Percentiles rank a stretch among this genome's conserved stretches.
These are phyloP conservation scores for Austroboletus novae-zelandiae DNA, from an alignment of 1,284 basidiomycete species.

Conservation along the genomic window DNA sequence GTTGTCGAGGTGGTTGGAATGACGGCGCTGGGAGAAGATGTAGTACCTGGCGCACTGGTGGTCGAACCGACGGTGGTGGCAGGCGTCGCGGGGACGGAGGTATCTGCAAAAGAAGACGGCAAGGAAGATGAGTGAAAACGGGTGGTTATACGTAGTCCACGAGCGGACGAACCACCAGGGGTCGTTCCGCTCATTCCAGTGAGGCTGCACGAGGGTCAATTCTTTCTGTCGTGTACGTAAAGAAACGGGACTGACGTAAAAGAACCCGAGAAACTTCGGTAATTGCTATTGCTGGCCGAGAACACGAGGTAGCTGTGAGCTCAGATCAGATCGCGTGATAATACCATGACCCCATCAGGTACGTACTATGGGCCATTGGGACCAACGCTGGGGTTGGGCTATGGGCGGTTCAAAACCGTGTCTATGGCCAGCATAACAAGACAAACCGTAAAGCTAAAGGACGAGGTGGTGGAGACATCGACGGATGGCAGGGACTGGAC, in stretches of 20 bases:
- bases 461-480: conserved; percentile 34
- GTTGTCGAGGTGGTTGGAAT: conserved; percentile 4
- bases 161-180: conserved; percentile 38
- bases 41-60: conserved; percentile 16
- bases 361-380: conserved; percentile 27
- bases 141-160: conserved; percentile 43
- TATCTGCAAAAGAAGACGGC: conserved; percentile 15
- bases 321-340: conserved; percentile 4
- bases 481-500: conserved; percentile 40
- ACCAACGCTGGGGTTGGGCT: conserved; percentile 19
- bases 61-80: conserved; percentile 2
- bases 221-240: neutral
- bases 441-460: conserved; percentile 39
- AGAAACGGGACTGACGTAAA: conserved; percentile 45
- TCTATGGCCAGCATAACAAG: neutral
- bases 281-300: conserved; percentile 40
- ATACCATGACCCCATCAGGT: neutral
- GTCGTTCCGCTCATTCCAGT: conserved; percentile 51
- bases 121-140: conserved; percentile 43
- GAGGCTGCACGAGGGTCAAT: conserved; percentile 40
- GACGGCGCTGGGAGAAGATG: conserved; percentile 3
- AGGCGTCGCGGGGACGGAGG: conserved; percentile 8
- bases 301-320: conserved; percentile 52
- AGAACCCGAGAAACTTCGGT: conserved; percentile 49
- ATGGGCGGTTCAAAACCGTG: neutral